Conservation (phyloP, 805 yeast species). For the Starmerella davenportii region DNA sequence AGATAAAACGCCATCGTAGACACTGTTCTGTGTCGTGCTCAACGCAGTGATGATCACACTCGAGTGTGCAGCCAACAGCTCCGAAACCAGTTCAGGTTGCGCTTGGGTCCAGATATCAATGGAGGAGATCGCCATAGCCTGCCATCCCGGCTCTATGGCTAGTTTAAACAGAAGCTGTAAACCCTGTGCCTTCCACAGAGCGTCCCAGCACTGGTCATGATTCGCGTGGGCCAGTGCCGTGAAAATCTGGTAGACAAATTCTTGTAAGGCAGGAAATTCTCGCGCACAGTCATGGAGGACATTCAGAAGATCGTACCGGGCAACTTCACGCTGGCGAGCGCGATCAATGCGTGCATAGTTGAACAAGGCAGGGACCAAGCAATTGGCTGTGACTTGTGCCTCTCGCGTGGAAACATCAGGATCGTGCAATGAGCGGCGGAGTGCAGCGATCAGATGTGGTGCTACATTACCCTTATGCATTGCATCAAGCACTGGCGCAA, state of each 20-base stretch:
- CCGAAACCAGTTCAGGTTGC: slow-evolving; percentile 10
- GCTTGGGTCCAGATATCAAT: slow-evolving; percentile 25
- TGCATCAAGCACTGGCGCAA: slow-evolving; percentile 17
- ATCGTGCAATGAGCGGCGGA: slow-evolving; percentile 15
- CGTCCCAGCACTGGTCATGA: slow-evolving; percentile 23
- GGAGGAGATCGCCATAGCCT: slow-evolving; percentile 37
- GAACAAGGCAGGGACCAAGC: slow-evolving; percentile 33
- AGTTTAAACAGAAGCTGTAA: slow-evolving; percentile 26
- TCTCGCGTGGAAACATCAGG: not conserved
- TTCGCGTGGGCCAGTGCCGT: slow-evolving; percentile 36
- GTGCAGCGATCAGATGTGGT: slow-evolving; percentile 27
- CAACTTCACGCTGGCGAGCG: slow-evolving; percentile 30
- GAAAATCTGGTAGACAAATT: slow-evolving; percentile 35
- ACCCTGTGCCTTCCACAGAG: slow-evolving; percentile 26
- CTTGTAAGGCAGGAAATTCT: slow-evolving; percentile 30
- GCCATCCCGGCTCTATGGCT: slow-evolving; percentile 38
- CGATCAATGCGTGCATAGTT: slow-evolving; percentile 35
- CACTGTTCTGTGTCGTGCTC: slow-evolving; percentile 1
- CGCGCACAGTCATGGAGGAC: slow-evolving; percentile 26
- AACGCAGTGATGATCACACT: slow-evolving; percentile 5
- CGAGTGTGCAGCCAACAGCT: slow-evolving; percentile 1
- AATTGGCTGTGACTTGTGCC: slow-evolving; percentile 28
- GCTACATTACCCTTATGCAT: slow-evolving; percentile 26
- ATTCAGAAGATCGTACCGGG: slow-evolving; percentile 32
- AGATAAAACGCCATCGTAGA: slow-evolving; percentile 9